Evolutionary conservation across 2,329 filamentous ascomycete species (phyloP).

Genomic region (Clathrospora elynae): DNA sequence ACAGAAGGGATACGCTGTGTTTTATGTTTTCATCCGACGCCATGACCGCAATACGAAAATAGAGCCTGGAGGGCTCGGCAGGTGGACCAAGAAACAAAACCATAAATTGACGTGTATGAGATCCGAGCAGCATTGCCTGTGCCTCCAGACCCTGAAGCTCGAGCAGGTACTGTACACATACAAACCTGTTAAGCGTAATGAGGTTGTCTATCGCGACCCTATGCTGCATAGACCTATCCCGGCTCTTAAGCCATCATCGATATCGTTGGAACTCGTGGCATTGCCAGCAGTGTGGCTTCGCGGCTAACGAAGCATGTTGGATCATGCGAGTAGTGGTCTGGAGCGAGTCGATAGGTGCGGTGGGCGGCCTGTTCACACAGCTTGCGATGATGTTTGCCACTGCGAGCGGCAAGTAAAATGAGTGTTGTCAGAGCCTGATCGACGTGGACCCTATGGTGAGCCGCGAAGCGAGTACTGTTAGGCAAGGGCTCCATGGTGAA

Average conservation of each 20-base stretch:
- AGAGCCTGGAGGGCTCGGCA: constrained; percentile 15
- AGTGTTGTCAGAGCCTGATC: constrained; percentile 20
- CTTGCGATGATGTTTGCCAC: constrained; percentile 18
- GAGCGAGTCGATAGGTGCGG: constrained; percentile 14
- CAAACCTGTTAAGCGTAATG: constrained; percentile 21
- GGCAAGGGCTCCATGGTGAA: constrained; percentile 20
- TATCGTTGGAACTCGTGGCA: constrained; percentile 22
- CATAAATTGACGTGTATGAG: constrained; percentile 25
- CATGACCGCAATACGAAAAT: constrained; percentile 21
- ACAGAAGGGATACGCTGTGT: constrained; percentile 16
- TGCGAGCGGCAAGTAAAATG: constrained; percentile 18
- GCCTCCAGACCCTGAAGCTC: constrained; percentile 14
- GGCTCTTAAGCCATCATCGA: constrained; percentile 1
- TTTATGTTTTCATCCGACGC: constrained; percentile 27
- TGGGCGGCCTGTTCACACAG: constrained; percentile 14
- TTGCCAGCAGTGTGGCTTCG: constrained; percentile 22
- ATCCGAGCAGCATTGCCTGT: constrained; percentile 16
- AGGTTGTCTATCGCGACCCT: constrained; percentile 17
- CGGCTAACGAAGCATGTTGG: constrained; percentile 20
- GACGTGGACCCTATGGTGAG: constrained; percentile 34
- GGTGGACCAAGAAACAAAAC: constrained; percentile 17
- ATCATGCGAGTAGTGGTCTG: constrained; percentile 28
- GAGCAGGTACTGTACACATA: constrained; percentile 22
- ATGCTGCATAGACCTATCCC: constrained; percentile 11
- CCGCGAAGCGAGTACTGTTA: constrained; percentile 22